These are phyloP conservation scores for Colletotrichum paranaense DNA, from an alignment of 2,329 filamentous ascomycete genomes.

Conservation along the genomic window DNA sequence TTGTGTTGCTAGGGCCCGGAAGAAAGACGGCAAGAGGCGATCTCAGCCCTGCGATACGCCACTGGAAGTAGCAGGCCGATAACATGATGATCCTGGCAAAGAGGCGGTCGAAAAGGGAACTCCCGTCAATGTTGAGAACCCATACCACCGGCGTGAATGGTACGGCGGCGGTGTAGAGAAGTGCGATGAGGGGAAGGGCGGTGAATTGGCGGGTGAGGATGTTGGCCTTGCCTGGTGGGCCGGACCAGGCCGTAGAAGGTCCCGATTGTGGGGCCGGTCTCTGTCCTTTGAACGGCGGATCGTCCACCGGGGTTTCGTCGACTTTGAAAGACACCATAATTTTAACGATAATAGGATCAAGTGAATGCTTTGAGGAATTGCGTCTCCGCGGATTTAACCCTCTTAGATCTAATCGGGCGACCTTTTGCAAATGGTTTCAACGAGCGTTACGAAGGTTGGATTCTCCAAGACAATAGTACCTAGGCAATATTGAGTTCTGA, in stretches of 20 bases:
- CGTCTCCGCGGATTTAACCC: too few relatives aligned
- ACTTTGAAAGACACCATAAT: neutral
- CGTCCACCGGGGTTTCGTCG: neutral
- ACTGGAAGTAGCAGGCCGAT: conserved; percentile 45
- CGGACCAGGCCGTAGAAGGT: conserved; percentile 8
- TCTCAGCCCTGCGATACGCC: conserved; percentile 34
- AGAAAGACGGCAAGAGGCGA: conserved; percentile 32
- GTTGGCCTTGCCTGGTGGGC: neutral
- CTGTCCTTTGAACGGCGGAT: neutral
- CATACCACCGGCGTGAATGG: conserved; percentile 38
- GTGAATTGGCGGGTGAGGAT: conserved; percentile 30
- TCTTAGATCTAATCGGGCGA: too few relatives aligned
- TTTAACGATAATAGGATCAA: too few relatives aligned
- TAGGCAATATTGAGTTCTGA: too few relatives aligned
- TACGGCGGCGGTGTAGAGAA: conserved; percentile 38
- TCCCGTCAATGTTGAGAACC: conserved; percentile 38
- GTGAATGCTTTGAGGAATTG: too few relatives aligned
- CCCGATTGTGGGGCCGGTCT: conserved; percentile 8
- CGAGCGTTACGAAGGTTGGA: too few relatives aligned
- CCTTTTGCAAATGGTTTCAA: too few relatives aligned
- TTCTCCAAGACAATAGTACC: neutral
- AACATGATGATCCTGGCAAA: conserved; percentile 51
- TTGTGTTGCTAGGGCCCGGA: conserved; percentile 10
- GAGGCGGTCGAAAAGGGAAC: conserved; percentile 59
- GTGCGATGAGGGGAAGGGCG: conserved; percentile 36